phyloP scores from a whole-genome alignment of 192 early-diverging fungal genomes.

The Gamsiella multidivaricata region DNA sequence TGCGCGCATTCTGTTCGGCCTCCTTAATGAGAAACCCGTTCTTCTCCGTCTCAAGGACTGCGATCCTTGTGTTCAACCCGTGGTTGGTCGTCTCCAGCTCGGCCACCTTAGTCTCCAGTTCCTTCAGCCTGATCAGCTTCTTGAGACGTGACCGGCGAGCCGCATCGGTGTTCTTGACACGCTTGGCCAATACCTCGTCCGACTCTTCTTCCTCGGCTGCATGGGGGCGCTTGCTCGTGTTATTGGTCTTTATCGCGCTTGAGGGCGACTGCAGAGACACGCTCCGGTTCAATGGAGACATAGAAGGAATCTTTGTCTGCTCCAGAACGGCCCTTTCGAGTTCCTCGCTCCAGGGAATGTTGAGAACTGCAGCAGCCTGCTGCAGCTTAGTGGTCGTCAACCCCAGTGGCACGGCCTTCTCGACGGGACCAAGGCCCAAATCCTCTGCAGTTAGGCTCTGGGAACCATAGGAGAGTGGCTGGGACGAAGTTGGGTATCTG shows the following conservation, averaged over 20 bases:
- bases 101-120: slow-evolving; percentile 63
- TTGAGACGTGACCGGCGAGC: slow-evolving; percentile 69
- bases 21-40: slow-evolving; percentile 50
- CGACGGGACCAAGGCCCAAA: background rate
- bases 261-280: background rate
- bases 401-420: background rate
- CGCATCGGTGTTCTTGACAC: slow-evolving; percentile 71
- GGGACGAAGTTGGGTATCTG: background rate
- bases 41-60: slow-evolving; percentile 61
- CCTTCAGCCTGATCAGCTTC: slow-evolving; percentile 61
- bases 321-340: slow-evolving; percentile 3
- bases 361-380: slow-evolving; percentile 25
- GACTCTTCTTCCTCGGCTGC: slow-evolving; percentile 14
- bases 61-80: slow-evolving; percentile 63
- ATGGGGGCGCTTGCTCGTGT: slow-evolving; percentile 6
- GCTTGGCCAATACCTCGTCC: slow-evolving; percentile 37
- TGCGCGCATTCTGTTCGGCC: slow-evolving; percentile 45
- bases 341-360: slow-evolving; percentile 32
- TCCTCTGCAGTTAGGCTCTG: background rate
- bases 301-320: background rate
- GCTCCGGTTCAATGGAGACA: no score
- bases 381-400: slow-evolving; percentile 12
- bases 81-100: slow-evolving; percentile 65
- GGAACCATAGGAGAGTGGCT: background rate
- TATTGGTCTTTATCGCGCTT: background rate